Base-by-base conservation (phyloP, 1,284 basidiomycete species). In the Xerocomus minutiporus region DNA sequence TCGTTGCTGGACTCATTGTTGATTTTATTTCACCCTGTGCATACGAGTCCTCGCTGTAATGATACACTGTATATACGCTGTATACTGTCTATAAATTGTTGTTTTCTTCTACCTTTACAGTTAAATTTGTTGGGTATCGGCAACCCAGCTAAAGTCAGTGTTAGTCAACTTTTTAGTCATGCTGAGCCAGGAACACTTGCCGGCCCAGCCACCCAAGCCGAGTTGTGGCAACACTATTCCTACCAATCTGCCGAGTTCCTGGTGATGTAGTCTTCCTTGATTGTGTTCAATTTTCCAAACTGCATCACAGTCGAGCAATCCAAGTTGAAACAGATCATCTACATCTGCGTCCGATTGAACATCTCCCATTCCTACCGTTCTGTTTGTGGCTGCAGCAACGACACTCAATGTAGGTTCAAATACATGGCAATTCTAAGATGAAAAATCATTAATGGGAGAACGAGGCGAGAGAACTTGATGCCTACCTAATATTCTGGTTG, bases 291-390 rank as follows among this genome's bases (percentile, higher is more conserved):
- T 68, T 93, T 93, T 20, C 91, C 91, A 64, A 91, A 90, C 68
- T 93, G 91, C n/a, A 88, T 90, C 12, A 88, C 83, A 3, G 84
- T 88, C 31, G 86, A 90, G n/a, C 88, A 80, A 68, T 93, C 91
- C 49, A 93, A 62, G 65, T 90, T 90, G 71, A 87, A 92, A 68
- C 91, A 93, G 52, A 89, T 86, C 77, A 92, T 81, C 91, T 91
- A 93, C 17, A 88, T 83, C 15, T 91, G 75, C 38, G 81, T 83
- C 53, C 86, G 81, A 67, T 93, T 93, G 61, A 93, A 68, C 42
- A 88, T 77, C 70, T 94, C 91, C 15, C 91, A 78, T 64, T 89
- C 88, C 57, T 89, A 82, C 45, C 72, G 77, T 65, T 89, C 86
- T 26, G 74, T 79, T 57, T 69, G 70, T 15, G 85, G 78, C 61